Percentiles rank a stretch among this genome's conserved stretches.
Conservation (phyloP, 2,329 filamentous ascomycete species). For the Fusarium sarcochroum region DNA sequence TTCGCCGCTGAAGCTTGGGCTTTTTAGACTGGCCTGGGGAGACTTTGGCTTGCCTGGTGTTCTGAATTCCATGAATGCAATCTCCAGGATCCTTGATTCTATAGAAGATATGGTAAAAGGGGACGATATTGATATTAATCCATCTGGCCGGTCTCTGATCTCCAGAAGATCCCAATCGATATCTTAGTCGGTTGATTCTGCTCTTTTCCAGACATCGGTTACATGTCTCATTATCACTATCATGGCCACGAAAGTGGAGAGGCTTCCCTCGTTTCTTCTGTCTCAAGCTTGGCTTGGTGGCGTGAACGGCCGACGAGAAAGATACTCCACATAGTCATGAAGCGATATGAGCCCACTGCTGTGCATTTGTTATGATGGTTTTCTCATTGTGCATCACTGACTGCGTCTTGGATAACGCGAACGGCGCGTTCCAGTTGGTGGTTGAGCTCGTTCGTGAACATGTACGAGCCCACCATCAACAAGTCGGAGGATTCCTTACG, state of each 20-base stretch:
- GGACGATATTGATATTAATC: constrained; percentile 21
- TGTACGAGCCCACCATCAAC: constrained; percentile 42
- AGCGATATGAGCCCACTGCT: constrained; percentile 37
- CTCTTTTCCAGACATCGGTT: constrained; percentile 1
- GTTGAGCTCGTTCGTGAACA: constrained; percentile 26
- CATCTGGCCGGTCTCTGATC: constrained; percentile 19
- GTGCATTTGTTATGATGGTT: constrained; percentile 32
- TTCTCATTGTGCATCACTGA: constrained; percentile 30
- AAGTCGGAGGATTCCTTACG: constrained; percentile 25
- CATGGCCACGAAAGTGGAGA: constrained; percentile 20
- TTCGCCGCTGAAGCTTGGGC: constrained; percentile 39
- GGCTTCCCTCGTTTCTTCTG: constrained; percentile 13
- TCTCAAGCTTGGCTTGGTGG: constrained; percentile 38
- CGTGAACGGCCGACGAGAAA: constrained; percentile 28
- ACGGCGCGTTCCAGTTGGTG: constrained; percentile 41
- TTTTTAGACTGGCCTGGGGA: constrained; percentile 26
- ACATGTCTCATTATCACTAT: constrained; percentile 19
- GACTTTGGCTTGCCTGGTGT: constrained; percentile 6
- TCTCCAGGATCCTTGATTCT: constrained; percentile 39
- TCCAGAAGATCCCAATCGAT: constrained; percentile 36
- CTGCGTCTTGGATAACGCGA: constrained; percentile 26
- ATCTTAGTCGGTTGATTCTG: background rate
- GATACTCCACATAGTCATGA: constrained; percentile 31
- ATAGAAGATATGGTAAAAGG: constrained; percentile 33
- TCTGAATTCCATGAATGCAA: constrained; percentile 22